Conservation (phyloP, 148 eudicot species). For the Beta vulgaris region DNA sequence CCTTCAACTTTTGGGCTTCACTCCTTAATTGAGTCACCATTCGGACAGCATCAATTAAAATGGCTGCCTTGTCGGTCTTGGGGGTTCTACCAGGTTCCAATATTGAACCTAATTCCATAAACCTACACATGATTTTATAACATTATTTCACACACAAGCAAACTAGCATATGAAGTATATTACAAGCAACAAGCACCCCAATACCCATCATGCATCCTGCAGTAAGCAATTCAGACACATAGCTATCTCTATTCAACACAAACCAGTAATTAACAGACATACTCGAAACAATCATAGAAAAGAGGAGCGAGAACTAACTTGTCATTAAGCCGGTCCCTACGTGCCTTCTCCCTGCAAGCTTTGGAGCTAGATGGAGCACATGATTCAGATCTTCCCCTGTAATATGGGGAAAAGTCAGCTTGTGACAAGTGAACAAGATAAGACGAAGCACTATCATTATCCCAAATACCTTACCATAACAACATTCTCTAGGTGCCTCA, state of each 20-base stretch:
- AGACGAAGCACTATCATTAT: neutral
- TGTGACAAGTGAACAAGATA: neutral
- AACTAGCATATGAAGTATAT: neutral
- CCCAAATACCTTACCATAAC: neutral
- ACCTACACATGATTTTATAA: constrained; percentile 38
- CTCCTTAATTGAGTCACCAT: constrained; percentile 61
- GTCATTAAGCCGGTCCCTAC: constrained; percentile 77
- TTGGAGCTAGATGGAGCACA: constrained; percentile 70
- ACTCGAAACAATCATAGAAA: neutral
- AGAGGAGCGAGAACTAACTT: constrained; percentile 33
- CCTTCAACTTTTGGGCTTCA: constrained; percentile 67
- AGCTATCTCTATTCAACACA: neutral
- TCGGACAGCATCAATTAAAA: constrained; percentile 62
- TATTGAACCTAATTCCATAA: constrained; percentile 60
- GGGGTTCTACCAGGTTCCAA: constrained; percentile 69
- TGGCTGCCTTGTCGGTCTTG: constrained; percentile 69
- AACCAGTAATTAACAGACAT: neutral
- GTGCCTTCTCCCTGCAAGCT: constrained; percentile 85
- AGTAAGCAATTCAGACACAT: neutral
- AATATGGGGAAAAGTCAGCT: constrained; percentile 7
- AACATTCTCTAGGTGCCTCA: neutral
- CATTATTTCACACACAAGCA: neutral
- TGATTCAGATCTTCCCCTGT: constrained; percentile 70
- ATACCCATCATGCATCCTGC: neutral
- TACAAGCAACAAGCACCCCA: neutral